Evolutionary conservation across 2,329 filamentous ascomycete genomes (phyloP).

Genomic region (Metarhizium guizhouense): DNA sequence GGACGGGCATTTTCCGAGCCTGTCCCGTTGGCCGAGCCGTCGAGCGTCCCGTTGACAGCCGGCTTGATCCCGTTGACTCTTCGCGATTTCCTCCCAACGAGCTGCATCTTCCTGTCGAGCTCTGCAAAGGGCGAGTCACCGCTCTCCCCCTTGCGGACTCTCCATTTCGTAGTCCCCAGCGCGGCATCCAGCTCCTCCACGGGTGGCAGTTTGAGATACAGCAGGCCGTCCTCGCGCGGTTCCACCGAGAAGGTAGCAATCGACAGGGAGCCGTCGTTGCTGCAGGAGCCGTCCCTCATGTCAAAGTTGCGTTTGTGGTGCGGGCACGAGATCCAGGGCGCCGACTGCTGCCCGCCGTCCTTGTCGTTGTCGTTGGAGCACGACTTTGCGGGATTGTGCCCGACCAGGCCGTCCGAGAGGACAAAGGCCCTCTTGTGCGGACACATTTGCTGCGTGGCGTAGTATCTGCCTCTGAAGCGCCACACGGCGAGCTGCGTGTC

Average conservation of each 20-base stretch:
- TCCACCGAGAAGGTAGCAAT: slow-evolving; percentile 78
- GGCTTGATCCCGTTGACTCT: slow-evolving; percentile 28
- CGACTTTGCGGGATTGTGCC: slow-evolving; percentile 41
- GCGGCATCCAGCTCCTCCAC: slow-evolving; percentile 72
- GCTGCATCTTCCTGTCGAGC: slow-evolving; percentile 34
- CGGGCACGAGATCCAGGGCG: slow-evolving; percentile 78
- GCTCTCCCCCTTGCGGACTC: slow-evolving; percentile 62
- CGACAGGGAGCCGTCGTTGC: slow-evolving; percentile 63
- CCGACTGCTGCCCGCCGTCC: neutral
- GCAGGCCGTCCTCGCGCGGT: slow-evolving; percentile 61
- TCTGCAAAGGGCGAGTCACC: slow-evolving; percentile 30
- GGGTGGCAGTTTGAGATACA: slow-evolving; percentile 74
- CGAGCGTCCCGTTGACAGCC: neutral
- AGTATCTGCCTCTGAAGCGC: slow-evolving; percentile 71
- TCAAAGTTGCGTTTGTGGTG: slow-evolving; percentile 87
- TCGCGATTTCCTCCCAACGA: slow-evolving; percentile 16
- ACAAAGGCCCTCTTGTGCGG: slow-evolving; percentile 86
- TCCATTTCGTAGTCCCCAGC: slow-evolving; percentile 71
- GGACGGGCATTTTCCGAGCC: slow-evolving; percentile 26
- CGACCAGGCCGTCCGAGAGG: slow-evolving; percentile 77
- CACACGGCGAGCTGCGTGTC: slow-evolving; percentile 86
- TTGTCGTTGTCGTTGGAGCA: slow-evolving; percentile 19
- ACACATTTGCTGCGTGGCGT: slow-evolving; percentile 90
- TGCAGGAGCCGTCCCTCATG: slow-evolving; percentile 62
- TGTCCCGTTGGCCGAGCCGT: neutral